Evolutionary conservation across 345 rosid species (phyloP).

Genomic region (Cochlearia excelsa): DNA sequence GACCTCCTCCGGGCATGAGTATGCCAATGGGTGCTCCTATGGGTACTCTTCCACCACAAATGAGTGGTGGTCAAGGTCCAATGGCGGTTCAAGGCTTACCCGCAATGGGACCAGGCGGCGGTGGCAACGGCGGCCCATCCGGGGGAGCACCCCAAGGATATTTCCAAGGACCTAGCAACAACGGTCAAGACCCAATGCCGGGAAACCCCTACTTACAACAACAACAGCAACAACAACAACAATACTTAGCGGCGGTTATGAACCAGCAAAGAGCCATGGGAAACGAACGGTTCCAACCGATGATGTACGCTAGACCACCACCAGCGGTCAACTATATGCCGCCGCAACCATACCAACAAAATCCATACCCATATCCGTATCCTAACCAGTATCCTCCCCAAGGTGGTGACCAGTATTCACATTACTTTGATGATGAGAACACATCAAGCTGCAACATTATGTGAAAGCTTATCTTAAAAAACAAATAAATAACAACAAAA

Average conservation of each 20-base stretch:
- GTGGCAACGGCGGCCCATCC: slow-evolving; percentile 38
- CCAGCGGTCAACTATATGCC: slow-evolving; percentile 85
- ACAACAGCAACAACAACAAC: slow-evolving; percentile 55
- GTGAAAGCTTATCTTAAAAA: no score
- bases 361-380: slow-evolving; percentile 41
- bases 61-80: slow-evolving; percentile 41
- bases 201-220: slow-evolving; percentile 72
- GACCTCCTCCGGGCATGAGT: slow-evolving; percentile 39
- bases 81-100: slow-evolving; percentile 91
- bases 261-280: slow-evolving; percentile 47
- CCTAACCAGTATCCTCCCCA: slow-evolving; percentile 30
- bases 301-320: slow-evolving; percentile 89
- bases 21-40: slow-evolving; percentile 44
- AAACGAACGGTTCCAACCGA: slow-evolving; percentile 80
- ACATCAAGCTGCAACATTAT: slow-evolving; percentile 84
- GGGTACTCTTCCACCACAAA: slow-evolving; percentile 10
- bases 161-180: slow-evolving; percentile 59
- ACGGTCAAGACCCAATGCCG: slow-evolving; percentile 60
- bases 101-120: slow-evolving; percentile 43
- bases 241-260: slow-evolving; percentile 51
- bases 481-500: slow-evolving; percentile 16
- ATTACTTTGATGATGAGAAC: slow-evolving; percentile 82
- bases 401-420: slow-evolving; percentile 42
- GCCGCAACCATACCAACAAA: slow-evolving; percentile 46
- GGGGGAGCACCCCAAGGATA: slow-evolving; percentile 54